These are phyloP conservation scores for Rubia yunnanensis DNA, from an alignment of 257 asterid species.

Conservation along the genomic window DNA sequence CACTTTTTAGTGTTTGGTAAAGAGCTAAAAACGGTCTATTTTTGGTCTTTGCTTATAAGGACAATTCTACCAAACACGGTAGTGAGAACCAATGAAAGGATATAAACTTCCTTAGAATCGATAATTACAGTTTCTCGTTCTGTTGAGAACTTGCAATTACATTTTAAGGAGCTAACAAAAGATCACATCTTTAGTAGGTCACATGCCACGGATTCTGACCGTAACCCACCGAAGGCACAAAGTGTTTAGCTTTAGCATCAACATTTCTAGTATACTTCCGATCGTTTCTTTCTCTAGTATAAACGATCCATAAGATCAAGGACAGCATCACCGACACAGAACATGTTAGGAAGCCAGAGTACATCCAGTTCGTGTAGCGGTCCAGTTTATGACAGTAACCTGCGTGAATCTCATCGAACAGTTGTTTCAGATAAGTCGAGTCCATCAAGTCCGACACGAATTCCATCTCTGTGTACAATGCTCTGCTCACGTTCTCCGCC, in stretches of 20 bases:
- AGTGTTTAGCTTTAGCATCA: neutral
- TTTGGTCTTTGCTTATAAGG: too few relatives aligned
- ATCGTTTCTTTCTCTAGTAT: constrained; percentile 19
- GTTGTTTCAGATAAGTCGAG: constrained; percentile 20
- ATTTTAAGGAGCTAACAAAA: too few relatives aligned
- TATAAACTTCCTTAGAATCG: too few relatives aligned
- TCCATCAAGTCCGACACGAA: constrained; percentile 25
- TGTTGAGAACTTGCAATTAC: too few relatives aligned
- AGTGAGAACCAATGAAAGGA: too few relatives aligned
- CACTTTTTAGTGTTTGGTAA: too few relatives aligned
- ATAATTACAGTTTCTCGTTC: too few relatives aligned
- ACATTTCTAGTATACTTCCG: constrained; percentile 16
- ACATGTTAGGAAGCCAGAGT: constrained; percentile 16
- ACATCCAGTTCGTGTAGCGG: constrained; percentile 19
- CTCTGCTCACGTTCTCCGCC: constrained; percentile 20
- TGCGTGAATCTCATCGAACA: constrained; percentile 15
- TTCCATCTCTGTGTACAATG: constrained; percentile 21
- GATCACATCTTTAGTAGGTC: too few relatives aligned
- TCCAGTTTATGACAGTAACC: constrained; percentile 18
- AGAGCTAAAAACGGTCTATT: too few relatives aligned
- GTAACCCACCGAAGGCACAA: neutral
- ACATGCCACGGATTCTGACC: neutral
- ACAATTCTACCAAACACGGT: too few relatives aligned
- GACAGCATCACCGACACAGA: constrained; percentile 22
- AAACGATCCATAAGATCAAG: constrained; percentile 27